Evolutionary conservation across 805 yeast genomes (phyloP).

Genomic region (Pichia insulana): DNA sequence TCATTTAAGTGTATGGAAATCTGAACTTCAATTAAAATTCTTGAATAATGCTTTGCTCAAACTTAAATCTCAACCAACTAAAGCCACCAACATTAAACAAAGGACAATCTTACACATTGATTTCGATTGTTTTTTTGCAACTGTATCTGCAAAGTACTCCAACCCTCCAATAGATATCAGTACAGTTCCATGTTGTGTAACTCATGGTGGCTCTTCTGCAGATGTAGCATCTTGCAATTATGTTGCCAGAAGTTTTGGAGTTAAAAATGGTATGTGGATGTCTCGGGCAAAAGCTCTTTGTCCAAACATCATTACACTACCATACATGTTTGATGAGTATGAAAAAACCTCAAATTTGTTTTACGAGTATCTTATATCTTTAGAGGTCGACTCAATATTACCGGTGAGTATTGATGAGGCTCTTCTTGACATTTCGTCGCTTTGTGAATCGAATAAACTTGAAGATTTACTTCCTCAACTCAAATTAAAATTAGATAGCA

Average conservation of each 20-base stretch:
- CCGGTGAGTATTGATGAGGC: conserved; percentile 95
- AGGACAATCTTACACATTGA: conserved; percentile 66
- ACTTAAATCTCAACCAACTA: conserved; percentile 5
- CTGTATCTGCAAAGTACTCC: conserved; percentile 59
- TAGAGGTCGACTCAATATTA: conserved; percentile 42
- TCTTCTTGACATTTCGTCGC: conserved; percentile 49
- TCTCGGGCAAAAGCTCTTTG: conserved; percentile 54
- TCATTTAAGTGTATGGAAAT: conserved; percentile 82
- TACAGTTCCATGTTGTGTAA: conserved; percentile 50
- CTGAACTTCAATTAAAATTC: conserved; percentile 57
- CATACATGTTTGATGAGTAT: conserved; percentile 68
- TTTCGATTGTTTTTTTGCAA: conserved; percentile 89
- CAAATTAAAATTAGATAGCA: conserved; percentile 31
- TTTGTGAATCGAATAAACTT: conserved; percentile 17
- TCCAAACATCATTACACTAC: conserved; percentile 49
- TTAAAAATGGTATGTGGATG: conserved; percentile 88
- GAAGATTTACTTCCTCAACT: conserved; percentile 27
- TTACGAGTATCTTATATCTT: conserved; percentile 46
- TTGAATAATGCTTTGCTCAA: conserved; percentile 32
- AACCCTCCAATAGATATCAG: conserved; percentile 42
- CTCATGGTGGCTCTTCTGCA: conserved; percentile 51
- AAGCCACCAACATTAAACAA: not conserved
- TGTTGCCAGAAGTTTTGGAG: conserved; percentile 70
- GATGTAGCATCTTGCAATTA: conserved; percentile 93
- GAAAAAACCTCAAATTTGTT: conserved; percentile 56